Evolutionary conservation across 257 asterid species (phyloP).

Genomic region (Rhazya stricta): DNA sequence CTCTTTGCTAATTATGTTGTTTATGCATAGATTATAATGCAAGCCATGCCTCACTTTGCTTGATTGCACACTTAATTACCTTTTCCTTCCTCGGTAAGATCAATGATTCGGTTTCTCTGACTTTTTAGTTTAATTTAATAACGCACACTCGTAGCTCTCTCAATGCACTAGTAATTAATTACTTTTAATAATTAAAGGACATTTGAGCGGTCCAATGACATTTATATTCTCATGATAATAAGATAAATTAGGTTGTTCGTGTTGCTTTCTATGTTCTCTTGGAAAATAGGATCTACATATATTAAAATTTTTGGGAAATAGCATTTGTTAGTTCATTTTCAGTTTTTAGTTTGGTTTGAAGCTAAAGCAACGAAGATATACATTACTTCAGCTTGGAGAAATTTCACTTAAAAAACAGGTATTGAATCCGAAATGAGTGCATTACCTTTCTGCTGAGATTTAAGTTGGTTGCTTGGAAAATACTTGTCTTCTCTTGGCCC

Average conservation of each 20-base stretch:
- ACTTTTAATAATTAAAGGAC: not conserved
- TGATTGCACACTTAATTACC: not conserved
- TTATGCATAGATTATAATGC: not conserved
- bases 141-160: not conserved
- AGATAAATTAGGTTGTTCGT: too few species aligned
- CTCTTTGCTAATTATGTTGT: not conserved
- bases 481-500: not conserved
- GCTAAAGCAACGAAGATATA: not conserved
- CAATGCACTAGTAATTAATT: not conserved
- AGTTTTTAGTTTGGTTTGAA: not conserved
- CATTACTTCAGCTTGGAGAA: not conserved
- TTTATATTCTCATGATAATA: too few species aligned
- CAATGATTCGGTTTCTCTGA: not conserved
- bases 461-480: not conserved
- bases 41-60: not conserved
- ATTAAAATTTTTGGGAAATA: not conserved
- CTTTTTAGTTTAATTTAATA: not conserved
- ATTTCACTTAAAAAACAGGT: not conserved
- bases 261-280: not conserved
- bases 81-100: not conserved
- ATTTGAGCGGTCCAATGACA: not conserved
- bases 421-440: not conserved
- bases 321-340: not conserved
- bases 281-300: not conserved
- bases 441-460: not conserved